Evolutionary conservation across 495 filamentous ascomycete genomes (phyloP).

Genomic region (Arthonia radiata): DNA sequence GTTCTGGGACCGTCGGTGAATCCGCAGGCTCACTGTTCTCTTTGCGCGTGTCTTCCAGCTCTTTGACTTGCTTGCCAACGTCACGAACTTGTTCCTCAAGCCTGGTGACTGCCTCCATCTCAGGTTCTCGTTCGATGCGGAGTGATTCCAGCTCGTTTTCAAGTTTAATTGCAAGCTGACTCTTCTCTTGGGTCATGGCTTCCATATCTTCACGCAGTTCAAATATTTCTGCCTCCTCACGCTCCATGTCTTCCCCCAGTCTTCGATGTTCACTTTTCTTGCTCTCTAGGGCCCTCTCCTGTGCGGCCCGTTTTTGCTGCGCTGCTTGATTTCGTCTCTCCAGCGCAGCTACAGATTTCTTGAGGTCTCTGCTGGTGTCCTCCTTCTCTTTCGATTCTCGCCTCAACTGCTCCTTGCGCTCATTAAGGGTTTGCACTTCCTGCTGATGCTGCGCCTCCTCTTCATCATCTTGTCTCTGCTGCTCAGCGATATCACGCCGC

Average conservation of each 20-base stretch:
- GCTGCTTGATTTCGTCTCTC: conserved; percentile 68
- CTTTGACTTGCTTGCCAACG: conserved; percentile 34
- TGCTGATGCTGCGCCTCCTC: conserved; percentile 54
- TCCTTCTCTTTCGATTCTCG: conserved; percentile 22
- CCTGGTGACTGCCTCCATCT: conserved; percentile 25
- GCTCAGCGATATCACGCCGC: conserved; percentile 12
- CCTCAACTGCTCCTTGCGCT: conserved; percentile 41
- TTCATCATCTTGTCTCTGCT: conserved; percentile 25
- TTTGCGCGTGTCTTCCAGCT: conserved; percentile 32
- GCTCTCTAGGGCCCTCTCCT: conserved; percentile 39
- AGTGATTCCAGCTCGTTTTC: conserved; percentile 23
- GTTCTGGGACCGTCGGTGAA: conserved; percentile 7
- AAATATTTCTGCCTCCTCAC: conserved; percentile 29
- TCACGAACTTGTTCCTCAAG: conserved; percentile 39
- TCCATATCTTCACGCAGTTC: conserved; percentile 24
- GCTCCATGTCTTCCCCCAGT: conserved; percentile 30
- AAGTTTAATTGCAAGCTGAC: conserved; percentile 18
- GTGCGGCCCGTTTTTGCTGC: conserved; percentile 52
- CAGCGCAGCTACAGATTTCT: conserved; percentile 52
- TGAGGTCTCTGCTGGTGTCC: conserved; percentile 19
- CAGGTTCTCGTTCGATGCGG: conserved; percentile 24
- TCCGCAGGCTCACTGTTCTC: conserved; percentile 21
- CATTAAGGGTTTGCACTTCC: conserved; percentile 30
- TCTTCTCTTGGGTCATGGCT: conserved; percentile 22
- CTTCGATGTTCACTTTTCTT: conserved; percentile 37